Percentiles rank a stretch among this genome's conserved stretches.
Evolutionary conservation across 768 basidiomycete species (phyloP).

Genomic region (Chiua virens): DNA sequence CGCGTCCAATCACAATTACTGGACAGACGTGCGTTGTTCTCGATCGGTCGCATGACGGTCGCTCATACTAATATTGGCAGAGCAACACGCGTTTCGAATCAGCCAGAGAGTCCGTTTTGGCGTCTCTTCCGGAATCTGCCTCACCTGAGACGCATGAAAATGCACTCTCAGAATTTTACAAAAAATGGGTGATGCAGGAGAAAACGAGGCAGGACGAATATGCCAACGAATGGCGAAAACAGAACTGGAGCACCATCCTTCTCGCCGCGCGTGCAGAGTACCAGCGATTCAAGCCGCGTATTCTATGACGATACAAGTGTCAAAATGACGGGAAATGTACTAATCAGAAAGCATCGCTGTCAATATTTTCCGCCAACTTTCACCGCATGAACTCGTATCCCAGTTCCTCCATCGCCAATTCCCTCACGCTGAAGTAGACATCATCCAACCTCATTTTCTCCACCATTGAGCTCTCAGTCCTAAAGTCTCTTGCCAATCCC

Average conservation of each 20-base stretch:
- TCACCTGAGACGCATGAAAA: constrained; percentile 58
- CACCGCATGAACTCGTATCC: constrained; percentile 35
- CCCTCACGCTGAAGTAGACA: constrained; percentile 60
- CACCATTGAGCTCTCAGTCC: constrained; percentile 57
- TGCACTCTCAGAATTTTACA: constrained; percentile 74
- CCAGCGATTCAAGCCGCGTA: constrained; percentile 39
- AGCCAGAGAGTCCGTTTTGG: constrained; percentile 59
- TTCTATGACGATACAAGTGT: constrained; percentile 18
- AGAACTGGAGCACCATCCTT: constrained; percentile 55
- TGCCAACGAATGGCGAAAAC: constrained; percentile 63
- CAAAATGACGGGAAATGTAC: no score
- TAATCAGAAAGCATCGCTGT: neutral
- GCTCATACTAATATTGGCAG: constrained; percentile 37
- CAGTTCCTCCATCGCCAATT: constrained; percentile 56
- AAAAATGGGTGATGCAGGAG: constrained; percentile 74
- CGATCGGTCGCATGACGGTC: neutral
- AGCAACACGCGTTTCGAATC: constrained; percentile 79
- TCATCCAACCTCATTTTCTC: constrained; percentile 56
- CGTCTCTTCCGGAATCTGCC: constrained; percentile 51
- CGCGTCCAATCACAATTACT: constrained; percentile 74
- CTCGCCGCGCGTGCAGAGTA: constrained; percentile 60
- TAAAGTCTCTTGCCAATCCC: constrained; percentile 58
- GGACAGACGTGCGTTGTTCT: constrained; percentile 65
- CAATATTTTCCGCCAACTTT: neutral
- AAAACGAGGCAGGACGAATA: constrained; percentile 55